Percentiles rank a stretch among this genome's conserved stretches.
Conservation (phyloP, 2,329 filamentous ascomycete species). For the Trichoderma breve region DNA sequence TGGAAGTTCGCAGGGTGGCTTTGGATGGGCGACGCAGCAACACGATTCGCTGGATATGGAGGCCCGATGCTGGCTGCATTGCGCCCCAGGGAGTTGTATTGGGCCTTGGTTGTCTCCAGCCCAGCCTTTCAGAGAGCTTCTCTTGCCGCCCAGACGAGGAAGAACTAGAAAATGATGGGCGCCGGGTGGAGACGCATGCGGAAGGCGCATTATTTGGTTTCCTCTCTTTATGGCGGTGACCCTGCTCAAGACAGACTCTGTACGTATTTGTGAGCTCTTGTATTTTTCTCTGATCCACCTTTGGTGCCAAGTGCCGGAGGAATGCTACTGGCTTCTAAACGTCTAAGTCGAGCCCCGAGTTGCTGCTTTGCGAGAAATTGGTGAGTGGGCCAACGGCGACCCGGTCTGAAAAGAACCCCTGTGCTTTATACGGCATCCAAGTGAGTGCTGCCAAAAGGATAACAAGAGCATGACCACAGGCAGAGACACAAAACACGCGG, state of each 20-base stretch:
- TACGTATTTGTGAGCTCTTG: not conserved
- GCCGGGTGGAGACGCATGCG: slow-evolving; percentile 11
- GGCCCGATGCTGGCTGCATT: slow-evolving; percentile 17
- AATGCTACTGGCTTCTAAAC: not conserved
- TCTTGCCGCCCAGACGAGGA: slow-evolving; percentile 37
- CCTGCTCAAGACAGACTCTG: not conserved
- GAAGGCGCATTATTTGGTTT: slow-evolving; percentile 9
- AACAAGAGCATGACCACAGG: not conserved
- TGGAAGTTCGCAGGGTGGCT: slow-evolving; percentile 9
- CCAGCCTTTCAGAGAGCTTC: slow-evolving; percentile 40
- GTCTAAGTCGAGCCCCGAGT: not conserved
- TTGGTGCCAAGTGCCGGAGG: slow-evolving; percentile 12
- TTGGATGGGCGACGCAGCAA: slow-evolving; percentile 11
- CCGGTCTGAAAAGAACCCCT: not conserved
- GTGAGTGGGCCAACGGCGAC: not conserved
- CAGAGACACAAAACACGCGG: not conserved
- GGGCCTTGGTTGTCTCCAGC: slow-evolving; percentile 20
- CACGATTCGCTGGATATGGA: slow-evolving; percentile 19
- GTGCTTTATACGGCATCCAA: not conserved
- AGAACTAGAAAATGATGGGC: slow-evolving; percentile 25
- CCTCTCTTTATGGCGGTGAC: slow-evolving; percentile 12
- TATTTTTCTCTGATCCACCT: not conserved
- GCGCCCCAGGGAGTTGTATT: slow-evolving; percentile 23
- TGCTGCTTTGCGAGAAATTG: not conserved
- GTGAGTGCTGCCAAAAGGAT: not conserved